phyloP scores from a whole-genome alignment of 305 asterid genomes.

The Solanum hybrid region DNA sequence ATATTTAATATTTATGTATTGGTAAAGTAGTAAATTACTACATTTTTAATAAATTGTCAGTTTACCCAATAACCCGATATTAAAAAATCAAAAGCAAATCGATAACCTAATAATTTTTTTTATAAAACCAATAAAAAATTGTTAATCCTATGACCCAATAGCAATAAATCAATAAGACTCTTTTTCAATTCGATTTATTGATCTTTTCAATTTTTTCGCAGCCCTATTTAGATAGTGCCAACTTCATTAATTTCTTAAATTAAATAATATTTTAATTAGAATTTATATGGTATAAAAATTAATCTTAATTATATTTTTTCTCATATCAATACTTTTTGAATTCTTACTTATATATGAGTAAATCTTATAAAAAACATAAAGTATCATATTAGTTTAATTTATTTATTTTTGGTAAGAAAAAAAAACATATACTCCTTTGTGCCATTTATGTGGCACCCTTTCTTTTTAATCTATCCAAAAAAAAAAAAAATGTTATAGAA shows the following conservation, averaged over 20 bases:
- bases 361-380: background rate
- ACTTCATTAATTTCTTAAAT: too few species aligned
- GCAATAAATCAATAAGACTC: too few species aligned
- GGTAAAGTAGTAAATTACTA: too few species aligned
- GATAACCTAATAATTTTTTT: too few species aligned
- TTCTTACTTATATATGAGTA: background rate
- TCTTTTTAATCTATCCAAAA: background rate
- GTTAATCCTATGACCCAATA: background rate
- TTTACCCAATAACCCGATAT: background rate
- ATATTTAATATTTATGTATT: too few species aligned
- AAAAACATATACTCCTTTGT: background rate
- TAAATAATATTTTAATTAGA: background rate
- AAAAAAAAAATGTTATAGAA: background rate
- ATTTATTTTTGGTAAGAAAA: background rate
- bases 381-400: background rate
- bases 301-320: background rate
- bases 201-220: too few species aligned
- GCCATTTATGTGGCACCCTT: background rate
- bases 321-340: background rate
- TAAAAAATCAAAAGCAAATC: too few species aligned
- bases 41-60: too few species aligned
- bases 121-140: too few species aligned
- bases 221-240: too few species aligned
- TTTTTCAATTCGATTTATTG: background rate
- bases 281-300: too few species aligned